Percentiles rank a stretch among this genome's conserved stretches.
Conservation (phyloP, 805 yeast species). For the Pichia pseudocactophila region DNA sequence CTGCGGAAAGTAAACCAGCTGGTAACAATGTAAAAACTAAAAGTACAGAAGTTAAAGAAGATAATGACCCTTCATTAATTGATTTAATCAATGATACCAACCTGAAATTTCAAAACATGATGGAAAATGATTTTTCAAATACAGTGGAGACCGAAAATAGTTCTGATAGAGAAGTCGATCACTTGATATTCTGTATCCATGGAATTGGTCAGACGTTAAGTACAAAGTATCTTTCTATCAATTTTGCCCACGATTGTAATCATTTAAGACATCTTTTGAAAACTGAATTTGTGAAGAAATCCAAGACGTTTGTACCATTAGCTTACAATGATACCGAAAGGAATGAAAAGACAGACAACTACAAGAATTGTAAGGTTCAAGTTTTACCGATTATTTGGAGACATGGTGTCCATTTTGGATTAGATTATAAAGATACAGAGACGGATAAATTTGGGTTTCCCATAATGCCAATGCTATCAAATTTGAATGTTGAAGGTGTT, state of each 20-base stretch:
- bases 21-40: not conserved
- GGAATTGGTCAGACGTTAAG: constrained; percentile 93
- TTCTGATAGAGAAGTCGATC: constrained; percentile 36
- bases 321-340: constrained; percentile 26
- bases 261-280: constrained; percentile 52
- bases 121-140: constrained; percentile 44
- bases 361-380: constrained; percentile 55
- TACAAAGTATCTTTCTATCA: constrained; percentile 65
- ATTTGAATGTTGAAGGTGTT: constrained; percentile 71
- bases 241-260: constrained; percentile 80
- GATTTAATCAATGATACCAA: constrained; percentile 13
- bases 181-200: constrained; percentile 78
- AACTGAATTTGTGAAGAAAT: constrained; percentile 34
- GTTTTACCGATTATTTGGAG: constrained; percentile 92
- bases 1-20: constrained; percentile 1
- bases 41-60: not conserved
- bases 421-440: constrained; percentile 33
- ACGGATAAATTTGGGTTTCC: constrained; percentile 31
- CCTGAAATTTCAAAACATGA: constrained; percentile 34
- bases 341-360: constrained; percentile 14
- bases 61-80: not conserved
- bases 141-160: constrained; percentile 31
- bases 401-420: constrained; percentile 56
- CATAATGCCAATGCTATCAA: constrained; percentile 53
- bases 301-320: constrained; percentile 31